Conservation (phyloP, 1,139 yeast species). For the Protomyces arabidopsidicola region DNA sequence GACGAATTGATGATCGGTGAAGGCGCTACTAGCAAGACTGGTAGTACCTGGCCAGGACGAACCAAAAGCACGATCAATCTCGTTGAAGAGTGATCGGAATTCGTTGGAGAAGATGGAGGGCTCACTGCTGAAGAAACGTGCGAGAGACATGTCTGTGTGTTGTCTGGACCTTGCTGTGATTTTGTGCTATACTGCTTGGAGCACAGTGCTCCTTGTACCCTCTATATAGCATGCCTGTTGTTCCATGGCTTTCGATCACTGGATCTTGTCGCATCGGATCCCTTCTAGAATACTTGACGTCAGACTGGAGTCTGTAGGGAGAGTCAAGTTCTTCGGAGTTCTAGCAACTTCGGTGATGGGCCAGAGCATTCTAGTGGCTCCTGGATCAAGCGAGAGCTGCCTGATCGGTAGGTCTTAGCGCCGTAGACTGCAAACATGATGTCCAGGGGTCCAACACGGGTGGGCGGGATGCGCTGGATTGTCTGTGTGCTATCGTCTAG, state of each 20-base stretch:
- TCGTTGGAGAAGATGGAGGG: conserved; percentile 19
- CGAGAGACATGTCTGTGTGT: background rate
- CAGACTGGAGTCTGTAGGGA: too few relatives aligned
- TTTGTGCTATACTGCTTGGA: background rate
- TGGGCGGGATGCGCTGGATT: background rate
- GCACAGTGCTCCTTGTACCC: background rate
- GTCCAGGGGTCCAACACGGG: background rate
- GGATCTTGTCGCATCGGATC: too few relatives aligned
- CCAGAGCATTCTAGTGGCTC: too few relatives aligned
- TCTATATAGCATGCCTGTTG: background rate
- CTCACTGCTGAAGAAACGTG: background rate
- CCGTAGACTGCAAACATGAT: too few relatives aligned
- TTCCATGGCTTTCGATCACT: too few relatives aligned
- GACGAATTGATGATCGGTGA: background rate
- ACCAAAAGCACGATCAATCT: conserved; percentile 3
- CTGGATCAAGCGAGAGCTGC: too few relatives aligned
- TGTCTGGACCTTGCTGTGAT: background rate
- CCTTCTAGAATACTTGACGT: too few relatives aligned
- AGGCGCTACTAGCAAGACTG: background rate
- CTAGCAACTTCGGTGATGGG: too few relatives aligned
- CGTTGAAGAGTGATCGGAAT: conserved; percentile 9
- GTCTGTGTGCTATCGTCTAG: background rate
- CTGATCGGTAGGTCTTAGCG: too few relatives aligned
- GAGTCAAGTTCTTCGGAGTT: too few relatives aligned
- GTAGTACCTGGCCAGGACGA: background rate